Conservation (phyloP, 129 eudicot genomes). For the Flaveria ramosissima region DNA sequence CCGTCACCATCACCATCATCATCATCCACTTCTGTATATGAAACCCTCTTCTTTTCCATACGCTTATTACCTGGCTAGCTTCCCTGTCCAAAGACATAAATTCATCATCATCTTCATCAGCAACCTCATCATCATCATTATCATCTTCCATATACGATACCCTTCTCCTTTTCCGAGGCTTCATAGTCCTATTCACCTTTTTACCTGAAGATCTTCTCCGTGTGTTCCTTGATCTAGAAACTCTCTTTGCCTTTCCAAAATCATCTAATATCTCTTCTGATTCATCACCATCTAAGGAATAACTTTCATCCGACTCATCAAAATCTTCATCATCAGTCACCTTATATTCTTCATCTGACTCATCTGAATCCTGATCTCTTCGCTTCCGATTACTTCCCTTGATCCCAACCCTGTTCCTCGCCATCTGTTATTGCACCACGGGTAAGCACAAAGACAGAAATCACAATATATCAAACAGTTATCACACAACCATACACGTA, state of each 20-base stretch:
- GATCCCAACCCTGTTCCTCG: constrained; percentile 47
- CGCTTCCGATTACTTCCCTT: constrained; percentile 37
- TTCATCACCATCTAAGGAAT: constrained; percentile 61
- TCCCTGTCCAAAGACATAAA: constrained; percentile 20
- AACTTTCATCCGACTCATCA: constrained; percentile 65
- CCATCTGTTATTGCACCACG: constrained; percentile 52
- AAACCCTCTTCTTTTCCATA: constrained; percentile 31
- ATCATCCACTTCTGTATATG: constrained; percentile 21
- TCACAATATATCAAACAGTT: constrained; percentile 14
- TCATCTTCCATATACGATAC: constrained; percentile 32
- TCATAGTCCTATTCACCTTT: constrained; percentile 31
- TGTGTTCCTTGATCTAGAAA: constrained; percentile 37
- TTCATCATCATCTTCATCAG: constrained; percentile 29
- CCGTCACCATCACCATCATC: constrained; percentile 2
- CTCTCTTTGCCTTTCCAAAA: constrained; percentile 42
- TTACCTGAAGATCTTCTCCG: constrained; percentile 36
- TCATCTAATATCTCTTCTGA: constrained; percentile 60
- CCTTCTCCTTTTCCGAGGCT: constrained; percentile 37
- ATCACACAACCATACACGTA: neutral
- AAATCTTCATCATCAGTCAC: constrained; percentile 67
- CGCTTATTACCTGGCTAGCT: constrained; percentile 22
- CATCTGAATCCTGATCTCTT: constrained; percentile 53
- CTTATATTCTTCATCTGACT: constrained; percentile 83
- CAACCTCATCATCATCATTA: constrained; percentile 32
- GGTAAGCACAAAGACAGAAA: constrained; percentile 30